A percentile compares a stretch with the other conserved stretches of the same genome.
Evolutionary conservation across 2,329 filamentous ascomycete genomes (phyloP).

Genomic region (Phaeoacremonium minimum): DNA sequence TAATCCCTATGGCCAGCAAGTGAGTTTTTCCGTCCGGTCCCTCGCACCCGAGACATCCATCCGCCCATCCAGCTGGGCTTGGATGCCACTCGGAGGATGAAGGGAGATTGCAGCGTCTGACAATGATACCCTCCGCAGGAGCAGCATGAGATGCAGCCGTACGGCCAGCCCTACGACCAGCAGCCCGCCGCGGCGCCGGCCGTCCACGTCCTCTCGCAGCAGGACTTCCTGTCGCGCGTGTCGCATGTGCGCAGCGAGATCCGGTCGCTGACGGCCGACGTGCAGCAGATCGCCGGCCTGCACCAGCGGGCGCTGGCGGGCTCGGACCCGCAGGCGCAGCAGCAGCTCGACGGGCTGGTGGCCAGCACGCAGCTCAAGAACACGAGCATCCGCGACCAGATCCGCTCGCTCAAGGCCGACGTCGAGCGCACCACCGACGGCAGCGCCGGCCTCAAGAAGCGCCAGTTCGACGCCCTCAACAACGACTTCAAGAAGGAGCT

Average conservation of each 20-base stretch:
- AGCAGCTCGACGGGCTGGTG: conserved; percentile 63
- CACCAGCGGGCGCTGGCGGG: conserved; percentile 70
- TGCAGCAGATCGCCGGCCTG: conserved; percentile 62
- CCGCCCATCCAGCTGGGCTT: background rate
- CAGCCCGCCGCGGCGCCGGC: conserved; percentile 12
- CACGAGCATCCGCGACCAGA: conserved; percentile 72
- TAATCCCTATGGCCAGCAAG: conserved; percentile 6
- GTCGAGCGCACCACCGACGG: conserved; percentile 57
- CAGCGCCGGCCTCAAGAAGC: conserved; percentile 62
- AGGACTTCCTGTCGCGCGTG: conserved; percentile 66
- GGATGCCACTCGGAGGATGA: no score
- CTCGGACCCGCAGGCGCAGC: conserved; percentile 50
- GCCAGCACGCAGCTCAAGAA: conserved; percentile 68
- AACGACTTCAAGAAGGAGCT: conserved; percentile 68
- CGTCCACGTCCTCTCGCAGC: conserved; percentile 48
- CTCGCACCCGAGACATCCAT: no score
- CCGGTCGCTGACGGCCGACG: conserved; percentile 58
- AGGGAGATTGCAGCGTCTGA: no score
- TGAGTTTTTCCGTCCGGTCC: no score
- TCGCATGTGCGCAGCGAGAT: conserved; percentile 65
- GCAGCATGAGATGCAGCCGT: conserved; percentile 53
- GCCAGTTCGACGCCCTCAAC: conserved; percentile 67
- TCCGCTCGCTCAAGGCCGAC: conserved; percentile 71
- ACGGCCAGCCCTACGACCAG: conserved; percentile 24
- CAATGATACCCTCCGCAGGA: conserved; percentile 26